Evolutionary conservation across 2,329 filamentous ascomycete genomes (phyloP).

Genomic region (Aspergillus piperis): DNA sequence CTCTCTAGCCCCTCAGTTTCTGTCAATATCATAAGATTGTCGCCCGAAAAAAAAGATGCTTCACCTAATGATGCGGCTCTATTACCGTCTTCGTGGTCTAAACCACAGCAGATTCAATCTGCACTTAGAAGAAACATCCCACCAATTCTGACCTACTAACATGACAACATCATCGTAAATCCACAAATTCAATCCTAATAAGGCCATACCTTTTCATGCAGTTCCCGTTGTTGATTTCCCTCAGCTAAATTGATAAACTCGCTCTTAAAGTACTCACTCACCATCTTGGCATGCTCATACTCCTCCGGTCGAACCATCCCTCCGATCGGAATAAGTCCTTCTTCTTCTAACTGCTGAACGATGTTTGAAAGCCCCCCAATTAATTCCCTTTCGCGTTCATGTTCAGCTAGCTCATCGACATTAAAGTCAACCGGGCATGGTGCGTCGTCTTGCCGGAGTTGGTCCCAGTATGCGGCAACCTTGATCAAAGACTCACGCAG

Average conservation of each 20-base stretch:
- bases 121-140: no score
- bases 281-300: slow-evolving; percentile 18
- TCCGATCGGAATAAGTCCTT: slow-evolving; percentile 19
- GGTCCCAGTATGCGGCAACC: slow-evolving; percentile 16
- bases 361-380: slow-evolving; percentile 19
- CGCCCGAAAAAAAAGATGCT: no score
- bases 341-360: slow-evolving; percentile 19
- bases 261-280: slow-evolving; percentile 14
- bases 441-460: not conserved
- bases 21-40: no score
- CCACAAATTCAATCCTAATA: slow-evolving; percentile 2
- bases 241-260: slow-evolving; percentile 20
- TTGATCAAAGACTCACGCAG: slow-evolving; percentile 20
- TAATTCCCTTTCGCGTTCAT: slow-evolving; percentile 19
- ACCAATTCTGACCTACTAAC: no score
- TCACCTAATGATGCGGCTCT: no score
- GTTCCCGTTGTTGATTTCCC: slow-evolving; percentile 13
- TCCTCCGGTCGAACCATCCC: slow-evolving; percentile 20
- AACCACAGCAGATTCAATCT: no score
- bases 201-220: slow-evolving; percentile 22
- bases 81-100: no score
- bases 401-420: slow-evolving; percentile 13
- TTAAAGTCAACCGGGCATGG: slow-evolving; percentile 17
- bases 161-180: no score
- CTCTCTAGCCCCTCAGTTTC: no score